These are phyloP conservation scores for Paraleonurus japonicus DNA, from an alignment of 257 asterid genomes.

Conservation along the genomic window DNA sequence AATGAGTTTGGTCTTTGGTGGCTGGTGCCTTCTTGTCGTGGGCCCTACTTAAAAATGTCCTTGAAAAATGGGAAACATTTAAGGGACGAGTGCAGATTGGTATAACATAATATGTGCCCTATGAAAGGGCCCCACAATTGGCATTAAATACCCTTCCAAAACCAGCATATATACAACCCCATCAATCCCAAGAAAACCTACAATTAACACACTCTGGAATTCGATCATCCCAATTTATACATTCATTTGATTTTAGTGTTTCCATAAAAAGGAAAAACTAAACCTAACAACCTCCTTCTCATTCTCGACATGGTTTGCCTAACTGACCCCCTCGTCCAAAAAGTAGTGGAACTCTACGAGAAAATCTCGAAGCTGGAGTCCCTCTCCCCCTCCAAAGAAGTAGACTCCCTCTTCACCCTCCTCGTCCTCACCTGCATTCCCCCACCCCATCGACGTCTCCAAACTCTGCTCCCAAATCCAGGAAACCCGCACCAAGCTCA, in stretches of 20 bases:
- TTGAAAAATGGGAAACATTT: too few species aligned
- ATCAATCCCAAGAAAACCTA: too few species aligned
- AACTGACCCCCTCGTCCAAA: constrained; percentile 59
- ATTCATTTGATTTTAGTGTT: too few species aligned
- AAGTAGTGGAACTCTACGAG: constrained; percentile 48
- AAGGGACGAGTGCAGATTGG: too few species aligned
- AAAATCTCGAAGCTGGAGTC: constrained; percentile 57
- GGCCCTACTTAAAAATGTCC: too few species aligned
- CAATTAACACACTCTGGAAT: too few species aligned
- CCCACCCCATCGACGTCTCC: constrained; percentile 71
- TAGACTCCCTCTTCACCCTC: constrained; percentile 60
- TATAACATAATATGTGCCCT: too few species aligned
- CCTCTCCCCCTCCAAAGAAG: constrained; percentile 67
- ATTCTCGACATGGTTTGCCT: constrained; percentile 81
- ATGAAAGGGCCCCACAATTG: constrained; percentile 50
- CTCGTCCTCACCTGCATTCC: constrained; percentile 82
- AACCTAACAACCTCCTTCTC: constrained; percentile 22
- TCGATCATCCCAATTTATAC: too few species aligned
- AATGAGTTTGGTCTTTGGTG: too few species aligned
- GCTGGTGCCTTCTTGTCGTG: too few species aligned
- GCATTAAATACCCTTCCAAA: constrained; percentile 45
- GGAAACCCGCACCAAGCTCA: constrained; percentile 58
- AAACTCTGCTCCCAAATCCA: constrained; percentile 59
- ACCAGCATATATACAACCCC: constrained; percentile 7
- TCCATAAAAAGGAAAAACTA: not conserved